Percentiles rank a stretch among this genome's conserved stretches.
These are phyloP conservation scores for Cladosporium phlei DNA, from an alignment of 2,329 filamentous ascomycete genomes.

Conservation along the genomic window DNA sequence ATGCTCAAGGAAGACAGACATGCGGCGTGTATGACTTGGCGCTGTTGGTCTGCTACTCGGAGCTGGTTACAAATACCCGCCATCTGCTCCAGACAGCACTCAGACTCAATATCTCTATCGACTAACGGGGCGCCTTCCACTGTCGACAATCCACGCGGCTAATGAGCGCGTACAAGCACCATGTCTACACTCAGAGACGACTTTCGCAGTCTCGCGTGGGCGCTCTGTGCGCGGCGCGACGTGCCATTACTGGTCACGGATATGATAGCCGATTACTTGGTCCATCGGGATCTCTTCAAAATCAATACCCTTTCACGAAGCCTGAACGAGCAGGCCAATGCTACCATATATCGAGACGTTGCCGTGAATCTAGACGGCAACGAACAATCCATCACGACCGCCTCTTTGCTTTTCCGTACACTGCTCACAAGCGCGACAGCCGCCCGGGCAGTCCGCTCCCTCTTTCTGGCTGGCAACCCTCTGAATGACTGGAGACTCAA, in stretches of 20 bases:
- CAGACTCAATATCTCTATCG: neutral
- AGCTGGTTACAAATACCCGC: too few species aligned
- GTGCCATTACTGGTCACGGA: constrained; percentile 11
- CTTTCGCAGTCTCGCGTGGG: constrained; percentile 1
- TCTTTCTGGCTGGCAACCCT: constrained; percentile 4
- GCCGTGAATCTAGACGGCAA: neutral
- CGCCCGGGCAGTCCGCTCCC: neutral
- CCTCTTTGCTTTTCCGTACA: constrained; percentile 5
- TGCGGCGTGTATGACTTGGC: too few species aligned
- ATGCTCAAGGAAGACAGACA: too few species aligned
- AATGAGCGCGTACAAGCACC: neutral
- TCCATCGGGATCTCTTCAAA: neutral
- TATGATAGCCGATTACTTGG: constrained; percentile 1
- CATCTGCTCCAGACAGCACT: neutral
- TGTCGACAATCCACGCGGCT: neutral
- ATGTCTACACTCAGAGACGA: neutral
- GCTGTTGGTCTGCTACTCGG: too few species aligned
- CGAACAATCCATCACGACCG: neutral
- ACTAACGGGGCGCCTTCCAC: neutral
- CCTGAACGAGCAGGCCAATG: constrained; percentile 7
- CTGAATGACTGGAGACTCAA: neutral
- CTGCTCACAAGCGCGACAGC: constrained; percentile 5
- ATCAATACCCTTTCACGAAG: constrained; percentile 4
- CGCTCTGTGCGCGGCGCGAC: constrained; percentile 4
- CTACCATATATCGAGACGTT: constrained; percentile 4